These are phyloP conservation scores for Penicillium flavigenum DNA, from an alignment of 495 filamentous ascomycete genomes.

Conservation along the genomic window DNA sequence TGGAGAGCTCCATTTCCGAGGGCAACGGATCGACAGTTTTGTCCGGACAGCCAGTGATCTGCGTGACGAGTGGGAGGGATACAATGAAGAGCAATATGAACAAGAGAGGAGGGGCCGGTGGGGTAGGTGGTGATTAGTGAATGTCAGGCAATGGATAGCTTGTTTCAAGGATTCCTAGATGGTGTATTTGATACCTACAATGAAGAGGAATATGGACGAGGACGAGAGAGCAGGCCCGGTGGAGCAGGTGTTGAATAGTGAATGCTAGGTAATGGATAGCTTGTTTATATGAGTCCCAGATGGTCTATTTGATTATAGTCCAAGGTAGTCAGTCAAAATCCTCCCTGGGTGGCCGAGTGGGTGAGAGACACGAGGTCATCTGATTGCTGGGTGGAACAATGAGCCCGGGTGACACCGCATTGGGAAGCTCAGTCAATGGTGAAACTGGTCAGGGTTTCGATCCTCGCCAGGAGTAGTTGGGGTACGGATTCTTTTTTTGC, in stretches of 20 bases:
- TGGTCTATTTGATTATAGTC: background rate
- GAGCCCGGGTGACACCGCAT: conserved; percentile 4
- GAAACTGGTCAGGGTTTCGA: background rate
- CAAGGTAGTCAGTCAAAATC: background rate
- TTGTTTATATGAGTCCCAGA: too few species aligned
- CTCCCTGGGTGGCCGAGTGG: conserved; percentile 1
- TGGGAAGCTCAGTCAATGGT: background rate
- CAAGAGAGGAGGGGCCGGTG: background rate
- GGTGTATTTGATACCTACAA: background rate
- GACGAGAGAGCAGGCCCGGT: background rate
- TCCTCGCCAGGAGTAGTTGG: background rate
- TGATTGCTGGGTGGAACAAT: background rate
- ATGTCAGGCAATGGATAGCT: too few species aligned
- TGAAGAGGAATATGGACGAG: background rate
- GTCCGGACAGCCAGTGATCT: background rate
- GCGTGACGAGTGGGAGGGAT: background rate
- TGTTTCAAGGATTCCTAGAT: too few species aligned
- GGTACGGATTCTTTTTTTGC: background rate
- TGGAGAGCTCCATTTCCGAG: background rate
- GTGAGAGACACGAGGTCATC: conserved; percentile 4
- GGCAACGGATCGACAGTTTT: background rate
- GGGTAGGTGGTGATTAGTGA: too few species aligned
- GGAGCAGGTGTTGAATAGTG: background rate
- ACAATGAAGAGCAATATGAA: background rate
- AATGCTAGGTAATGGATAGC: too few species aligned